These are phyloP conservation scores for Lavandula angustifolia DNA, from an alignment of 257 asterid species.

Conservation along the genomic window DNA sequence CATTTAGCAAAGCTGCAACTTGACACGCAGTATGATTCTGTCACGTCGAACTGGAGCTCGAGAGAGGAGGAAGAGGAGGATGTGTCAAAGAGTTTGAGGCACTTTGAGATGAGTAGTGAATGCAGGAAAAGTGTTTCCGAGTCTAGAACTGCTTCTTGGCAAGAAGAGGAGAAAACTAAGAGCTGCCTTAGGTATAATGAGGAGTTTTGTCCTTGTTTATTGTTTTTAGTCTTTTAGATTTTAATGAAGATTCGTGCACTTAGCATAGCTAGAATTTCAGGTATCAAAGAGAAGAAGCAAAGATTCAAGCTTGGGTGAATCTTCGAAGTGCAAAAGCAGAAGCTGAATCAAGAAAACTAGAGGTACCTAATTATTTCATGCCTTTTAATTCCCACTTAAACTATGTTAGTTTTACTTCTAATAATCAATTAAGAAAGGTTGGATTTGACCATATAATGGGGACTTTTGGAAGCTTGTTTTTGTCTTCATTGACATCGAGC, in stretches of 20 bases:
- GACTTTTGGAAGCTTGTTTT: conserved; percentile 37
- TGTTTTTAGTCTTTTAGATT: conserved; percentile 5
- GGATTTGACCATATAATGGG: conserved; percentile 38
- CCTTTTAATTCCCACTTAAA: background rate
- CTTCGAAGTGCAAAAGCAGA: conserved; percentile 96
- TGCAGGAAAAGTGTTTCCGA: conserved; percentile 64
- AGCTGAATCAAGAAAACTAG: conserved; percentile 97
- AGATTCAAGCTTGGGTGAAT: conserved; percentile 96
- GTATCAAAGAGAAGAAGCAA: conserved; percentile 97
- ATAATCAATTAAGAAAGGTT: conserved; percentile 1
- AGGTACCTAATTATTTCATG: conserved; percentile 48
- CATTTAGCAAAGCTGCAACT: conserved; percentile 74
- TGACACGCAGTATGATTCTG: conserved; percentile 58
- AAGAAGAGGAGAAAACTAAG: conserved; percentile 79
- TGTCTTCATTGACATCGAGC: conserved; percentile 62
- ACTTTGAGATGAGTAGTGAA: conserved; percentile 73
- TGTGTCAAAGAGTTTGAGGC: conserved; percentile 93
- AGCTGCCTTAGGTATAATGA: conserved; percentile 70
- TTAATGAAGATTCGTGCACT: background rate
- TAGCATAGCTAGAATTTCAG: conserved; percentile 37
- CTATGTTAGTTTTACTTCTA: background rate
- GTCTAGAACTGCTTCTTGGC: conserved; percentile 63
- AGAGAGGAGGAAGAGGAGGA: conserved; percentile 98
- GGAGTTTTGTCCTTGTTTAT: too few relatives aligned
- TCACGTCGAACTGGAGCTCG: conserved; percentile 79